phyloP scores from a whole-genome alignment of 2,329 filamentous ascomycete genomes.

The Mollisiaceae sp. region DNA sequence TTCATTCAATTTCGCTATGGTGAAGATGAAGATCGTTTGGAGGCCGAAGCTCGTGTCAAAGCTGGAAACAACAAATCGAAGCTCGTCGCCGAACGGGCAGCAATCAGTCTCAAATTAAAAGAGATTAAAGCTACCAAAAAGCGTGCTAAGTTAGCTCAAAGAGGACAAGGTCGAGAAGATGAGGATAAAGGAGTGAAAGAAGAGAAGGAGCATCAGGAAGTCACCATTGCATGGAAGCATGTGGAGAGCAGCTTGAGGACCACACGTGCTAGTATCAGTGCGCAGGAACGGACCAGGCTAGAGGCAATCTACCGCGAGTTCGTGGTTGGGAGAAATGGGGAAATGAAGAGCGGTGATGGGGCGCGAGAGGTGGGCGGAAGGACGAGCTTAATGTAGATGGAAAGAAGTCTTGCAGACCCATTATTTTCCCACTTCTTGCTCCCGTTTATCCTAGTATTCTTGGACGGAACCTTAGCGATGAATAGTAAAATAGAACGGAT shows the following conservation, averaged over 20 bases:
- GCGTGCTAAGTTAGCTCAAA: constrained; percentile 37
- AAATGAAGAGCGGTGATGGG: constrained; percentile 93
- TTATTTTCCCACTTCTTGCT: too few relatives aligned
- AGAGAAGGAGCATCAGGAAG: constrained; percentile 63
- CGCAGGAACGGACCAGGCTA: constrained; percentile 75
- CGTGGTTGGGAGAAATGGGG: constrained; percentile 87
- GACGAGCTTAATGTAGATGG: constrained; percentile 80
- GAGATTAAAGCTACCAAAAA: constrained; percentile 74
- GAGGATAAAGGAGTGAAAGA: constrained; percentile 38
- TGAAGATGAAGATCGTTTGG: constrained; percentile 54
- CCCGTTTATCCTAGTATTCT: too few relatives aligned
- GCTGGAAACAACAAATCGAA: constrained; percentile 56
- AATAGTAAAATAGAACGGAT: too few relatives aligned
- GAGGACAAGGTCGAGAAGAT: constrained; percentile 31
- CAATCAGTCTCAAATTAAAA: constrained; percentile 81
- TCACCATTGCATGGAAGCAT: constrained; percentile 84
- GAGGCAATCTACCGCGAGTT: constrained; percentile 90
- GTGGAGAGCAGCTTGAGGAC: constrained; percentile 75
- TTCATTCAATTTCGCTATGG: constrained; percentile 89
- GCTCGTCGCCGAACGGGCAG: constrained; percentile 74
- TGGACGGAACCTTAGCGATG: too few relatives aligned
- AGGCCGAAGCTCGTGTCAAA: constrained; percentile 46
- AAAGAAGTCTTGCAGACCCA: too few relatives aligned
- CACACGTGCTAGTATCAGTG: constrained; percentile 83
- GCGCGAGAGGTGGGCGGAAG: constrained; percentile 91